Evolutionary conservation across 768 basidiomycete genomes (phyloP).

Genomic region (Hortiboletus flavorubellus): DNA sequence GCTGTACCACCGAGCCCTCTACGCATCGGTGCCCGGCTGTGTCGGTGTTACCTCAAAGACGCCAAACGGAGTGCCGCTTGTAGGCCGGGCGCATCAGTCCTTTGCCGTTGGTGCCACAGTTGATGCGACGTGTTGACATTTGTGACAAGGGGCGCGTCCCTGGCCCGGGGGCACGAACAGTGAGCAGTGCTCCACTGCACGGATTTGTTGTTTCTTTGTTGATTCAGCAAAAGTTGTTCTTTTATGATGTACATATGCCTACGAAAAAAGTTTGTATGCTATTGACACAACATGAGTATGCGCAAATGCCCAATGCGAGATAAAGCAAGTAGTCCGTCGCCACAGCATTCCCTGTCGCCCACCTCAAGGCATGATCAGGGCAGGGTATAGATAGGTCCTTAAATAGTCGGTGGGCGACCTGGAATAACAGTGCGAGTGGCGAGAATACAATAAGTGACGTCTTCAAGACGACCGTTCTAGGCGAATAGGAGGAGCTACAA

Average conservation of each 20-base stretch:
- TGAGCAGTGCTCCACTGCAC: constrained; percentile 7
- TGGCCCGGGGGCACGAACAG: neutral
- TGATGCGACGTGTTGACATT: constrained; percentile 3
- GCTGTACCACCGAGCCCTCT: constrained; percentile 1
- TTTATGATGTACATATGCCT: constrained; percentile 35
- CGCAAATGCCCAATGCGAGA: constrained; percentile 26
- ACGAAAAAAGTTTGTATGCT: constrained; percentile 30
- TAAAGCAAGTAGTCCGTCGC: constrained; percentile 28
- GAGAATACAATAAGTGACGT: constrained; percentile 24
- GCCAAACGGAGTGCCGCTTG: neutral
- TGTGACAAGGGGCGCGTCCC: constrained; percentile 2
- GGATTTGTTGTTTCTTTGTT: neutral
- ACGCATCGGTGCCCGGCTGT: constrained; percentile 20
- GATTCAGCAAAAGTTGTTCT: constrained; percentile 30
- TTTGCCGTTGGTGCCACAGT: neutral
- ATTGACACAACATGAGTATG: constrained; percentile 39
- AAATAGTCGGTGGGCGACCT: constrained; percentile 25
- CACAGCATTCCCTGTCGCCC: constrained; percentile 24
- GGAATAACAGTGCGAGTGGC: constrained; percentile 8
- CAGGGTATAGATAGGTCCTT: constrained; percentile 35
- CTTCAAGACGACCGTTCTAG: constrained; percentile 31
- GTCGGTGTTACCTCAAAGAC: constrained; percentile 6
- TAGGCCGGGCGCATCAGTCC: neutral
- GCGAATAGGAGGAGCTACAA: constrained; percentile 22
- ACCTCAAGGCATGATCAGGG: constrained; percentile 13